Conservation (phyloP, 1,139 yeast species). For the Nadsonia commutata region DNA sequence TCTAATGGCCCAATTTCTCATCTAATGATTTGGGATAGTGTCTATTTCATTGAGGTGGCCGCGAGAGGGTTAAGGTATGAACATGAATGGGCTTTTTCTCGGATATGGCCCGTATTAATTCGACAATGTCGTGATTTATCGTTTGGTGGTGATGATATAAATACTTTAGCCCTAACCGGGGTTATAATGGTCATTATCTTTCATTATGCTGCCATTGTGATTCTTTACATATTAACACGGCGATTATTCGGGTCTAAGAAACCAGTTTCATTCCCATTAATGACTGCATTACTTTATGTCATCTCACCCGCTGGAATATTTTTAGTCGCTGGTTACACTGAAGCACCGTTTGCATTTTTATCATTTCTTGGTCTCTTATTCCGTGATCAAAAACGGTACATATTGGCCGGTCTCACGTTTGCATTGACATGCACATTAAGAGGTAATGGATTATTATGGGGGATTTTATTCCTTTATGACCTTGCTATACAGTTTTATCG, state of each 20-base stretch:
- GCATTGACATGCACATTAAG: slow-evolving; percentile 49
- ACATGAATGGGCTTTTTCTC: slow-evolving; percentile 84
- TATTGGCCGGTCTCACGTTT: slow-evolving; percentile 44
- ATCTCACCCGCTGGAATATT: slow-evolving; percentile 75
- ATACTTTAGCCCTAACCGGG: slow-evolving; percentile 25
- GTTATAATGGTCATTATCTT: slow-evolving; percentile 35
- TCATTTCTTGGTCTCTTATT: slow-evolving; percentile 44
- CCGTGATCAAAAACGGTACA: slow-evolving; percentile 26
- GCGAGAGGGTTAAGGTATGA: slow-evolving; percentile 42
- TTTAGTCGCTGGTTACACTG: slow-evolving; percentile 62
- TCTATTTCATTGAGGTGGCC: slow-evolving; percentile 53
- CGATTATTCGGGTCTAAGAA: slow-evolving; percentile 8
- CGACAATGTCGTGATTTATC: too few species aligned
- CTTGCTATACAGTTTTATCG: slow-evolving; percentile 9
- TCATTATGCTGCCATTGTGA: slow-evolving; percentile 36
- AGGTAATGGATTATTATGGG: slow-evolving; percentile 64
- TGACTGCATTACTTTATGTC: slow-evolving; percentile 35
- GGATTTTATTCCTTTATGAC: slow-evolving; percentile 51
- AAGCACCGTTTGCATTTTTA: slow-evolving; percentile 53
- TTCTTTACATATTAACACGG: slow-evolving; percentile 38
- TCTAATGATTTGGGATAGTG: slow-evolving; percentile 73
- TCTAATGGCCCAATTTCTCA: slow-evolving; percentile 26
- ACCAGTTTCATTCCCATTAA: slow-evolving; percentile 21
- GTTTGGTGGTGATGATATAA: too few species aligned
- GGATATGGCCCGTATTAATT: slow-evolving; percentile 53